These are phyloP conservation scores for Piper betle DNA, from an alignment of 164 flowering plant genomes.

Conservation along the genomic window DNA sequence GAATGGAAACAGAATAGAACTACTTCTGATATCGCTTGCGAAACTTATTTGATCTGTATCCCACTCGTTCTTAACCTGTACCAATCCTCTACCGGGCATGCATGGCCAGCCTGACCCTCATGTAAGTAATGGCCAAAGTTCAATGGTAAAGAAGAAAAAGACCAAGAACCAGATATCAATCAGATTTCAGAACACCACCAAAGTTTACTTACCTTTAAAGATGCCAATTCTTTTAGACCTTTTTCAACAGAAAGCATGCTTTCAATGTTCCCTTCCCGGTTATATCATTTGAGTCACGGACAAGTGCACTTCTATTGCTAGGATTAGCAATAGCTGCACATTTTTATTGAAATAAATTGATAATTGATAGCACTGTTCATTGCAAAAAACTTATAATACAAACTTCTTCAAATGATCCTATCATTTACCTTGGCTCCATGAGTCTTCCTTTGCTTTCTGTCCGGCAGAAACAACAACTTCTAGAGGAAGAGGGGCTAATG, in stretches of 20 bases:
- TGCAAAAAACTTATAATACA: too few species aligned
- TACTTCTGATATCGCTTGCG: too few species aligned
- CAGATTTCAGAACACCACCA: neutral
- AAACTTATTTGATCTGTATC: neutral
- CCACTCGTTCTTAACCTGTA: neutral
- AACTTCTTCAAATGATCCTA: too few species aligned
- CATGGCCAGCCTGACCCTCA: too few species aligned
- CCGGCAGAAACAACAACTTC: conserved; percentile 93
- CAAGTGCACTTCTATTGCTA: conserved; percentile 39
- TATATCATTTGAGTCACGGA: conserved; percentile 54
- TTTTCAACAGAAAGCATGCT: conserved; percentile 97
- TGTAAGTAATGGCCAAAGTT: neutral
- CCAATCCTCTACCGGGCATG: too few species aligned
- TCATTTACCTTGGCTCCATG: conserved; percentile 39
- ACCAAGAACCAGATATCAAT: neutral
- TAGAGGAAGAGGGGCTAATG: conserved; percentile 94
- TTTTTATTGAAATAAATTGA: neutral
- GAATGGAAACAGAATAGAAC: too few species aligned
- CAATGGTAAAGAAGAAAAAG: neutral
- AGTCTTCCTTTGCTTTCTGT: conserved; percentile 82
- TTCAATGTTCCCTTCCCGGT: conserved; percentile 83
- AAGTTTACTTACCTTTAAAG: conserved; percentile 51
- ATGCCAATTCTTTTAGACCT: conserved; percentile 87
- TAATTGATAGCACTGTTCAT: too few species aligned
- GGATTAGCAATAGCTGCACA: conserved; percentile 44